Evolutionary conservation across 768 basidiomycete genomes (phyloP).

Genomic region (Gloeostereum incarnatum): DNA sequence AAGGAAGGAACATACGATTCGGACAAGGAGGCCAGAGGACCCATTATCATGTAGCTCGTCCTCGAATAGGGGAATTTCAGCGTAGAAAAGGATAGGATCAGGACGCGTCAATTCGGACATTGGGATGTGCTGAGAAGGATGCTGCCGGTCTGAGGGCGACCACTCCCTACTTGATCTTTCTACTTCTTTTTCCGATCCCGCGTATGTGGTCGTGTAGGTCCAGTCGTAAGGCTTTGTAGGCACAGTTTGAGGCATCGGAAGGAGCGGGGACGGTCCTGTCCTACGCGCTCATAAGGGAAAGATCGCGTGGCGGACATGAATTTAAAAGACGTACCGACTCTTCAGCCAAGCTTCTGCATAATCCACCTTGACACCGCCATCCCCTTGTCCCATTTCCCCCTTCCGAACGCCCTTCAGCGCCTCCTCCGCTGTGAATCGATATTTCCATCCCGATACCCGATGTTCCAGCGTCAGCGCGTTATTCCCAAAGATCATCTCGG

Average conservation of each 20-base stretch:
- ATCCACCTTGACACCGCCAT: conserved; percentile 89
- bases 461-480: conserved; percentile 70
- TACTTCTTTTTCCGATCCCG: conserved; percentile 30
- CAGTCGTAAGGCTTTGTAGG: conserved; percentile 90
- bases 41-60: conserved; percentile 98
- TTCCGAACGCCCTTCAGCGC: conserved; percentile 69
- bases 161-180: conserved; percentile 24
- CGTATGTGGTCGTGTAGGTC: conserved; percentile 91
- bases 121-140: conserved; percentile 63
- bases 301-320: conserved; percentile 10
- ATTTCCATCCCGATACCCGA: conserved; percentile 48
- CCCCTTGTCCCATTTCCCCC: conserved; percentile 67
- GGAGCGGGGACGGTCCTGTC: conserved; percentile 52
- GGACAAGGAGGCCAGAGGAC: conserved; percentile 70
- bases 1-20: conserved; percentile 58
- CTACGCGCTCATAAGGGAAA: conserved; percentile 29
- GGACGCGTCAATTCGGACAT: conserved; percentile 77
- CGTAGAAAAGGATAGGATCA: conserved; percentile 97
- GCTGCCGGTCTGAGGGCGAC: conserved; percentile 45
- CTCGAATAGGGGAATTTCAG: conserved; percentile 90
- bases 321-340: conserved; percentile 52
- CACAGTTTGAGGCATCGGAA: conserved; percentile 64
- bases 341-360: conserved; percentile 93
- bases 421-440: conserved; percentile 55
- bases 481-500: conserved; percentile 95